Conservation (phyloP, 495 filamentous ascomycete genomes). For the Penicillium chermesinum region DNA sequence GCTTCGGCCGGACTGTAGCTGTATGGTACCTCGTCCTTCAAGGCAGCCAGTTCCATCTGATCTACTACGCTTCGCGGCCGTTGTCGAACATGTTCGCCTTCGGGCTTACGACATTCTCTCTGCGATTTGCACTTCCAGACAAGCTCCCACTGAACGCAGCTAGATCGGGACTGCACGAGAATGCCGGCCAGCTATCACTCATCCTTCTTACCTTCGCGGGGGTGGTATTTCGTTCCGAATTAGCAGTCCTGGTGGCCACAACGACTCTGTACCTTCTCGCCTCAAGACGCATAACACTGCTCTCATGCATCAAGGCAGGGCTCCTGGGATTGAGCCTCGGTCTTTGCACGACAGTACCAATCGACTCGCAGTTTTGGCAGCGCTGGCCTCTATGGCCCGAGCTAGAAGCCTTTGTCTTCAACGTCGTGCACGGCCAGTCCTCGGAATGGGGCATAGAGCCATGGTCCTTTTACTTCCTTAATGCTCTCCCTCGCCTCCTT, state of each 20-base stretch:
- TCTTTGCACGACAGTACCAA: constrained; percentile 58
- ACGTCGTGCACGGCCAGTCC: constrained; percentile 65
- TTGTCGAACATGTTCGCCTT: constrained; percentile 98
- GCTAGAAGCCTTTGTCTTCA: constrained; percentile 83
- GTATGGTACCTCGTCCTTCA: constrained; percentile 83
- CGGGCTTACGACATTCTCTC: constrained; percentile 66
- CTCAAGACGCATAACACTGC: constrained; percentile 49
- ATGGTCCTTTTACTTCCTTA: constrained; percentile 80
- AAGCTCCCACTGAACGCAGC: constrained; percentile 16
- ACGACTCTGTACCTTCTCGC: constrained; percentile 49
- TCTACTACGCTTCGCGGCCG: constrained; percentile 89
- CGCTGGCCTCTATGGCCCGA: constrained; percentile 79
- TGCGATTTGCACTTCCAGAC: constrained; percentile 64
- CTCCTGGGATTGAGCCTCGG: constrained; percentile 56
- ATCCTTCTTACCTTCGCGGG: constrained; percentile 75
- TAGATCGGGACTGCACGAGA: background rate
- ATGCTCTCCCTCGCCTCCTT: constrained; percentile 75
- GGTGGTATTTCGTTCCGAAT: constrained; percentile 82
- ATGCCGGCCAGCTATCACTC: constrained; percentile 47
- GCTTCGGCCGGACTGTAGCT: constrained; percentile 65
- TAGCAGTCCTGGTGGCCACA: constrained; percentile 70
- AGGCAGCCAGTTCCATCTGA: constrained; percentile 82
- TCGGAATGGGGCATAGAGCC: constrained; percentile 83
- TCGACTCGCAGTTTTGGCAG: constrained; percentile 95
- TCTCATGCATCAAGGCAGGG: constrained; percentile 57